Evolutionary conservation across 2,329 filamentous ascomycete species (phyloP).

Genomic region (Dothideomycetes sp.): DNA sequence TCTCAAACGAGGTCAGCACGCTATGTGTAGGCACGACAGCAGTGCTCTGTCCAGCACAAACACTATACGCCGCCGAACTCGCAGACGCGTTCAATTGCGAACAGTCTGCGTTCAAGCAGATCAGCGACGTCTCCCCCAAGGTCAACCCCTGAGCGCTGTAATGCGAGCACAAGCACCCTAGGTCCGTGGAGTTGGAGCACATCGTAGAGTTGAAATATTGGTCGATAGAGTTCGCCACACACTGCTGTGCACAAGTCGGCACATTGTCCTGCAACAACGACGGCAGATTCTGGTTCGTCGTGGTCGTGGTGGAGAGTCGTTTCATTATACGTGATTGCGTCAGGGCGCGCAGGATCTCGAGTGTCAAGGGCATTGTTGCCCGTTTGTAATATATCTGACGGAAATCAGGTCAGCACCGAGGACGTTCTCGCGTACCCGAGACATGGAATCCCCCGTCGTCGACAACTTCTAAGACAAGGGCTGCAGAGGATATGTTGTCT

Average conservation of each 20-base stretch:
- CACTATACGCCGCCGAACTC: constrained; percentile 13
- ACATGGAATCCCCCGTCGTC: too few relatives aligned
- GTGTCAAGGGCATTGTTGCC: not conserved
- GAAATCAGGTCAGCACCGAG: too few relatives aligned
- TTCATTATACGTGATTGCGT: not conserved
- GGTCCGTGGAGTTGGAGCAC: constrained; percentile 12
- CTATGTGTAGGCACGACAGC: constrained; percentile 18
- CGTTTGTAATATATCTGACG: too few relatives aligned
- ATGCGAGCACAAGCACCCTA: constrained; percentile 19
- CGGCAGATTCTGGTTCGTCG: too few relatives aligned
- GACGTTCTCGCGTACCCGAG: too few relatives aligned
- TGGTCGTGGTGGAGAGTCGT: not conserved
- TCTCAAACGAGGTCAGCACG: constrained; percentile 13
- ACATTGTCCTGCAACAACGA: constrained; percentile 13
- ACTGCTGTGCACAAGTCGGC: constrained; percentile 19
- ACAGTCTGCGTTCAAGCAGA: constrained; percentile 11
- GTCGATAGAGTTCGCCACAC: constrained; percentile 15
- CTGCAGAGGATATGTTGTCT: too few relatives aligned
- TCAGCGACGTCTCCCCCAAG: constrained; percentile 20
- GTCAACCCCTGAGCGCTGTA: constrained; percentile 21
- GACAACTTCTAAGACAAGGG: too few relatives aligned
- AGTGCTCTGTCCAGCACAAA: constrained; percentile 15
- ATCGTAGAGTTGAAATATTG: constrained; percentile 11
- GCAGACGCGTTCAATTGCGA: constrained; percentile 3
- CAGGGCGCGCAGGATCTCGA: not conserved